These are phyloP conservation scores for Trypanosoma vivax DNA, from an alignment of 208 protist genomes.

Conservation along the genomic window DNA sequence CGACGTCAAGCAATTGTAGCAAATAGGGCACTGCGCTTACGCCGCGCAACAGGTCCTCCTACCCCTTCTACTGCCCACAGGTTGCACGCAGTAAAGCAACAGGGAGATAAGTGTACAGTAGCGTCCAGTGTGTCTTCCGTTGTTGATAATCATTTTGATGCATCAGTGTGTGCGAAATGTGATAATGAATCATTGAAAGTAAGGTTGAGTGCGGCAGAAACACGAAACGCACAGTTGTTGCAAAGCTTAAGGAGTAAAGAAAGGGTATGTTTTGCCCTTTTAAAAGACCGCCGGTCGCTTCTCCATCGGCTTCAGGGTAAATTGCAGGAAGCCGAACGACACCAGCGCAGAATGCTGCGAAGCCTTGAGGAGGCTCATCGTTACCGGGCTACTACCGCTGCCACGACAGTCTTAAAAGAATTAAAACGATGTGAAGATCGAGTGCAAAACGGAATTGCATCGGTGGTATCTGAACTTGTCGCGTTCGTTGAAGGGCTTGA, in stretches of 20 bases:
- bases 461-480: slow-evolving; percentile 18
- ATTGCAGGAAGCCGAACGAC: background rate
- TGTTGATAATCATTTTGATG: too few relatives aligned
- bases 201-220: background rate
- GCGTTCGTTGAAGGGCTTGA: slow-evolving; percentile 16
- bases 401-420: background rate
- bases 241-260: background rate
- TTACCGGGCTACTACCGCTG: background rate
- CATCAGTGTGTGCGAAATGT: background rate
- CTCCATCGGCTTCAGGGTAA: slow-evolving; percentile 3
- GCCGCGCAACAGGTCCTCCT: too few relatives aligned
- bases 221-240: background rate
- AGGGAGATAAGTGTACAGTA: too few relatives aligned
- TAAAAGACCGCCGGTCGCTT: slow-evolving; percentile 10
- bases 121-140: too few relatives aligned
- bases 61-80: too few relatives aligned
- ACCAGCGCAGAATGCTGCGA: slow-evolving; percentile 11
- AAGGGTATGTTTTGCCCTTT: background rate
- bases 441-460: background rate
- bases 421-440: background rate
- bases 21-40: too few relatives aligned
- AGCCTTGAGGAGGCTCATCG: slow-evolving; percentile 12
- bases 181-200: background rate
- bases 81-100: too few relatives aligned
- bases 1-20: too few relatives aligned